A percentile compares a stretch with the other conserved stretches of the same genome.
phyloP scores from a whole-genome alignment of 1,139 yeast species.

The Kurtzmaniella natalensis region DNA sequence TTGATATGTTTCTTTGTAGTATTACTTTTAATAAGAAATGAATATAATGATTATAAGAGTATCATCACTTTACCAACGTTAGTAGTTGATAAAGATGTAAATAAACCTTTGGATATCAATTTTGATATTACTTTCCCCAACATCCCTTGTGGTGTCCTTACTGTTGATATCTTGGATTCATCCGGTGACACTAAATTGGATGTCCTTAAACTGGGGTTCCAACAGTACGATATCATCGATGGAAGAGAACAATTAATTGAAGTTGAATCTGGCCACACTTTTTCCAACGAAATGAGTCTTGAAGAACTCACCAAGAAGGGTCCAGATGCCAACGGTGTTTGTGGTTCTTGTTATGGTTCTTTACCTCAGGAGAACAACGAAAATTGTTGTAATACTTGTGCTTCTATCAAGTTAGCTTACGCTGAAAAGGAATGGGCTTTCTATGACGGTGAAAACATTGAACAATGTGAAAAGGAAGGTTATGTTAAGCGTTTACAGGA shows the following conservation, averaged over 20 bases:
- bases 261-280: conserved; percentile 25
- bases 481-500: conserved; percentile 59
- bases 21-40: conserved; percentile 60
- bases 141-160: conserved; percentile 70
- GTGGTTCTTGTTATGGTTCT: conserved; percentile 93
- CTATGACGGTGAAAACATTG: conserved; percentile 78
- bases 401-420: conserved; percentile 75
- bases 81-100: conserved; percentile 83
- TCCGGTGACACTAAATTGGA: conserved; percentile 82
- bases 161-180: conserved; percentile 61
- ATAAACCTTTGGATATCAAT: conserved; percentile 70
- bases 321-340: conserved; percentile 19
- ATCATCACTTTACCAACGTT: conserved; percentile 74
- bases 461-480: conserved; percentile 88
- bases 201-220: conserved; percentile 64
- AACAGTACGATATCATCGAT: conserved; percentile 57
- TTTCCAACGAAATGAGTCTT: conserved; percentile 26
- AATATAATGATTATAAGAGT: conserved; percentile 68
- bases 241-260: conserved; percentile 25
- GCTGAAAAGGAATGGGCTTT: conserved; percentile 81
- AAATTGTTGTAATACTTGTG: conserved; percentile 82
- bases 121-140: conserved; percentile 79
- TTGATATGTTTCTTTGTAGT: conserved; percentile 63
- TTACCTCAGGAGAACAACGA: conserved; percentile 54
- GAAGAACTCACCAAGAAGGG: conserved; percentile 23